Conservation (phyloP, 2,329 filamentous ascomycete genomes). For the Samsoniella hepiali region DNA sequence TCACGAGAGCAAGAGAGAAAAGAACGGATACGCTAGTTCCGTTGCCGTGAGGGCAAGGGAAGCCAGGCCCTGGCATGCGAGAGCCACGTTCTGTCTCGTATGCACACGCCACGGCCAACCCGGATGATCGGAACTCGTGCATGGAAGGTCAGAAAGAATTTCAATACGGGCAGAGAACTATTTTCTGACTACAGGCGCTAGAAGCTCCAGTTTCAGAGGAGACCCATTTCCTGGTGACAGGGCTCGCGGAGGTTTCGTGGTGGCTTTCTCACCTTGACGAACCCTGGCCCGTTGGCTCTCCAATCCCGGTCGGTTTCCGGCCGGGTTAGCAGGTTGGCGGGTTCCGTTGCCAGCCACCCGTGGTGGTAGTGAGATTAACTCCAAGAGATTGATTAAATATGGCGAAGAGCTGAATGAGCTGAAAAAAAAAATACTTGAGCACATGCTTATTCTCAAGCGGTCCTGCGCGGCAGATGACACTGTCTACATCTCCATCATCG, state of each 20-base stretch:
- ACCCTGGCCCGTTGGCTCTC: not conserved
- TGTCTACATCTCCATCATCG: not conserved
- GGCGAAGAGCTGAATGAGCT: too few relatives aligned
- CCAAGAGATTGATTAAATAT: not conserved
- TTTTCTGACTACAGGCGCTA: conserved; percentile 16
- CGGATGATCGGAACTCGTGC: conserved; percentile 7
- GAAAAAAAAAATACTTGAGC: too few relatives aligned
- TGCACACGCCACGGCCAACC: not conserved
- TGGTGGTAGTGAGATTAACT: not conserved
- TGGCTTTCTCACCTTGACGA: not conserved
- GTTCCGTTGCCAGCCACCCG: not conserved
- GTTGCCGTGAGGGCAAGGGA: not conserved
- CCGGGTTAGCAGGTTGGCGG: conserved; percentile 3
- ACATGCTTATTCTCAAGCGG: too few relatives aligned
- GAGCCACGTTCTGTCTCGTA: not conserved
- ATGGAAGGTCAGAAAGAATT: conserved; percentile 6
- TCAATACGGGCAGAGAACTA: not conserved
- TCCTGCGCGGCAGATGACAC: not conserved
- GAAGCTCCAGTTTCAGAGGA: not conserved
- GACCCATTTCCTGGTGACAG: conserved; percentile 4
- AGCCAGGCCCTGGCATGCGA: not conserved
- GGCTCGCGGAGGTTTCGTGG: not conserved
- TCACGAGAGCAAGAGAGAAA: not conserved
- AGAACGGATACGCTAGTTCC: not conserved
- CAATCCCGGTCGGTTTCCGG: conserved; percentile 8